These are phyloP conservation scores for Arabidopsis hybrid DNA, from an alignment of 441 rosid genomes.

Conservation along the genomic window DNA sequence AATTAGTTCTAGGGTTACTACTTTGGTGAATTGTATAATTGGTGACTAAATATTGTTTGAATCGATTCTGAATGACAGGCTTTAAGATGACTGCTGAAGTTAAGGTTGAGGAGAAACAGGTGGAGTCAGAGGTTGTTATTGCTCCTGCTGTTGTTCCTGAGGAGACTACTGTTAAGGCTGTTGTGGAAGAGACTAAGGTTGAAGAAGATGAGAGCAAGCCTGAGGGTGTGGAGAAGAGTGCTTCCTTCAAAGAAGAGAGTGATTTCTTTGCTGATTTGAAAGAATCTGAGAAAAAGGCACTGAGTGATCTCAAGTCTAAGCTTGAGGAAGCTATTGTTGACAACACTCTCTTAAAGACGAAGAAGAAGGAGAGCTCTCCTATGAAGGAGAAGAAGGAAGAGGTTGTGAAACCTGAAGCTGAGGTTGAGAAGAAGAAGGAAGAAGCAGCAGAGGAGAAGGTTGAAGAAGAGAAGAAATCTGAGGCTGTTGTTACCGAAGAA, in stretches of 20 bases:
- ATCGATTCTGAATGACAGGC: conserved; percentile 4
- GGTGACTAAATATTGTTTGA: background rate
- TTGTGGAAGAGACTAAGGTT: conserved; percentile 26
- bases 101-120: conserved; percentile 61
- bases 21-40: background rate
- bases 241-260: conserved; percentile 85
- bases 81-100: conserved; percentile 71
- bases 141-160: conserved; percentile 47
- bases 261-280: conserved; percentile 78
- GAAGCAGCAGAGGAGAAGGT: conserved; percentile 34
- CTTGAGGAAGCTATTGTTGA: conserved; percentile 76
- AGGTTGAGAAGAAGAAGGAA: conserved; percentile 37
- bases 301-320: conserved; percentile 64
- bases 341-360: conserved; percentile 53
- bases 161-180: conserved; percentile 46
- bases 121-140: conserved; percentile 47
- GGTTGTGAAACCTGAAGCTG: conserved; percentile 23
- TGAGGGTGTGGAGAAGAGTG: conserved; percentile 60
- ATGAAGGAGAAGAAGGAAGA: conserved; percentile 43
- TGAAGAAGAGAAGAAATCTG: conserved; percentile 41
- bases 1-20: background rate
- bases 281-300: conserved; percentile 77
- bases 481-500: conserved; percentile 36
- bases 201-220: conserved; percentile 45
- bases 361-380: conserved; percentile 51